These are phyloP conservation scores for Adansonia digitata DNA, from an alignment of 345 rosid species.

Conservation along the genomic window DNA sequence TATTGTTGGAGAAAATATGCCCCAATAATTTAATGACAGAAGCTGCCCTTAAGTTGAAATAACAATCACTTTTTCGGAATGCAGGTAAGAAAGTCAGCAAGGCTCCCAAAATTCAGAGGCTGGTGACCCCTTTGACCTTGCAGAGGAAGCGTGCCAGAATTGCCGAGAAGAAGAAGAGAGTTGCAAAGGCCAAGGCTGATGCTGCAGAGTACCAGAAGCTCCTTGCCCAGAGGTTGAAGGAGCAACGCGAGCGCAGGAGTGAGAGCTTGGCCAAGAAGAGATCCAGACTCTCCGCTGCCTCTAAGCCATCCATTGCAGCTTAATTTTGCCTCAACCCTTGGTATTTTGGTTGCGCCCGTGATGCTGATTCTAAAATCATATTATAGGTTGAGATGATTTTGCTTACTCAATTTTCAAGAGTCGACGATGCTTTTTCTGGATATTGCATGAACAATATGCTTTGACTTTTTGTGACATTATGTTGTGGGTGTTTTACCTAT, in stretches of 20 bases:
- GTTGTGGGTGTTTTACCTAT: neutral
- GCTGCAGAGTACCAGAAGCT: conserved; percentile 91
- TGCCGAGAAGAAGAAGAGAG: conserved; percentile 79
- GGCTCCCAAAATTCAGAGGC: conserved; percentile 88
- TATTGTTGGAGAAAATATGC: neutral
- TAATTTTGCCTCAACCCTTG: conserved; percentile 20
- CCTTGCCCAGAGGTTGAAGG: conserved; percentile 77
- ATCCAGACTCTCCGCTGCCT: conserved; percentile 71
- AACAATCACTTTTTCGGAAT: neutral
- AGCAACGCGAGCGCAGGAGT: conserved; percentile 81
- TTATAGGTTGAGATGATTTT: conserved; percentile 8
- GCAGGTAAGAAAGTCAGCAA: conserved; percentile 80
- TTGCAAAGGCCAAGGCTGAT: conserved; percentile 80
- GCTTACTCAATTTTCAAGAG: neutral
- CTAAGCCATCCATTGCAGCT: conserved; percentile 61
- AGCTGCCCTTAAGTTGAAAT: neutral
- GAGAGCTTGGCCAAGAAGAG: conserved; percentile 92
- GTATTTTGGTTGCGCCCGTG: conserved; percentile 13
- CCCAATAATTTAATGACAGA: neutral
- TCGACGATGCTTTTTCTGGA: neutral
- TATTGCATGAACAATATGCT: neutral
- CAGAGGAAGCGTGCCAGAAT: conserved; percentile 81
- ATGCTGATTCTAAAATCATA: neutral
- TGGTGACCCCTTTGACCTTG: conserved; percentile 77
- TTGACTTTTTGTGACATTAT: neutral